Evolutionary conservation across 306 rosid genomes (phyloP).

Genomic region (Gastrolobium villosum): DNA sequence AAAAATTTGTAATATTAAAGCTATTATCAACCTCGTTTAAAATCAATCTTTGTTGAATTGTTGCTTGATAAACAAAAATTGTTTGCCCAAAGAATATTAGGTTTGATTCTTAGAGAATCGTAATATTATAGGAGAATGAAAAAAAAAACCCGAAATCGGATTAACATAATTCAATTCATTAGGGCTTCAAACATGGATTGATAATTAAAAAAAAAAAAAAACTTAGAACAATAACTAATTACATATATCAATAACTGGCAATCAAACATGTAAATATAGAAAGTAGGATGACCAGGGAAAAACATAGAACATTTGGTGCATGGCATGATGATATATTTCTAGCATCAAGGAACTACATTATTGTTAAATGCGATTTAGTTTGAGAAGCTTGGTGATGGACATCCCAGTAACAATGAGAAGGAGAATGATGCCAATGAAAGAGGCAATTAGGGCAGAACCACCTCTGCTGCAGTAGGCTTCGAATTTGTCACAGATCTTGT

Average conservation of each 20-base stretch:
- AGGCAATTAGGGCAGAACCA: slow-evolving; percentile 67
- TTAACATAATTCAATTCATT: too few relatives aligned
- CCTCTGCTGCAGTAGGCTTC: slow-evolving; percentile 63
- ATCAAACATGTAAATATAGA: background rate
- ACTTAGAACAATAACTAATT: too few relatives aligned
- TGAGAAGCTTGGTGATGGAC: slow-evolving; percentile 72
- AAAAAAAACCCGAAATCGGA: too few relatives aligned
- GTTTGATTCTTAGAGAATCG: too few relatives aligned
- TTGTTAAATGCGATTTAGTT: slow-evolving; percentile 43
- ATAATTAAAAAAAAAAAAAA: background rate
- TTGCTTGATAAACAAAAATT: too few relatives aligned
- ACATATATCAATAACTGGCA: background rate
- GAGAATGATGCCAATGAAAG: slow-evolving; percentile 69
- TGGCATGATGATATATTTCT: background rate
- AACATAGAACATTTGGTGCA: background rate
- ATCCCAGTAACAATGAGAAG: slow-evolving; percentile 60
- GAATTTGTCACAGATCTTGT: slow-evolving; percentile 86
- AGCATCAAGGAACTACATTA: slow-evolving; percentile 20
- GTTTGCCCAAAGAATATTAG: too few relatives aligned
- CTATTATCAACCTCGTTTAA: too few relatives aligned
- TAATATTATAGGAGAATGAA: too few relatives aligned
- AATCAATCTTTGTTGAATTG: too few relatives aligned
- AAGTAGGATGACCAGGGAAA: background rate
- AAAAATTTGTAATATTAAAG: too few relatives aligned
- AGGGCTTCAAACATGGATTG: too few relatives aligned